Conservation (phyloP, 2,329 filamentous ascomycete species). For the Grosmannia penicillata region DNA sequence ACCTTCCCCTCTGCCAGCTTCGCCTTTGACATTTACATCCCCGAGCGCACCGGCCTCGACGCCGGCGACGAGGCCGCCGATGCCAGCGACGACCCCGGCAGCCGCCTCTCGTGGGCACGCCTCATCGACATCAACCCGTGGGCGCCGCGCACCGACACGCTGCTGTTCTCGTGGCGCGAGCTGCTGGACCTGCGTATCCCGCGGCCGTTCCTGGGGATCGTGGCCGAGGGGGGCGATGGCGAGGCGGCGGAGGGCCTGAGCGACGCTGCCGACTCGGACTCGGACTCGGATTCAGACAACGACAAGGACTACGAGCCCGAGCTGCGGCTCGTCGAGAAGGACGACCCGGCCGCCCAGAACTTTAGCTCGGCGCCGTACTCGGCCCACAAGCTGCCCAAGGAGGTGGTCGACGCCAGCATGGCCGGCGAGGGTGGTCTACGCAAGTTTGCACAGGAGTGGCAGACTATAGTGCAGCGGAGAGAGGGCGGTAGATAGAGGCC, state of each 20-base stretch:
- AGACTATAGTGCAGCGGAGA: slow-evolving; percentile 28
- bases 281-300: slow-evolving; percentile 26
- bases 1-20: slow-evolving; percentile 77
- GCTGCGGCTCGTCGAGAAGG: slow-evolving; percentile 64
- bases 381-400: slow-evolving; percentile 86
- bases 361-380: slow-evolving; percentile 81
- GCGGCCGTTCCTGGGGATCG: slow-evolving; percentile 35
- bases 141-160: slow-evolving; percentile 74
- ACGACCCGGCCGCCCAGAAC: slow-evolving; percentile 73
- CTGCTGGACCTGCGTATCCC: slow-evolving; percentile 58
- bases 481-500: background rate
- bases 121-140: slow-evolving; percentile 93
- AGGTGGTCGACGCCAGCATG: slow-evolving; percentile 63
- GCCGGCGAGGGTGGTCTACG: slow-evolving; percentile 61
- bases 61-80: slow-evolving; percentile 23
- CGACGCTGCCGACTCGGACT: slow-evolving; percentile 14
- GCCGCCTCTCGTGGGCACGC: slow-evolving; percentile 57
- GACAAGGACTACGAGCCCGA: slow-evolving; percentile 54
- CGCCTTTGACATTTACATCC: slow-evolving; percentile 85
- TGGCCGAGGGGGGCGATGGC: slow-evolving; percentile 13
- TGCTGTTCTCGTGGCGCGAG: slow-evolving; percentile 84
- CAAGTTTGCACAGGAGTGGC: slow-evolving; percentile 69
- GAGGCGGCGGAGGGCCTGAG: slow-evolving; percentile 24
- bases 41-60: slow-evolving; percentile 37
- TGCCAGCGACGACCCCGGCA: slow-evolving; percentile 23